Evolutionary conservation across 116 monocot genomes (phyloP).

Genomic region (Thalassia testudinum): DNA sequence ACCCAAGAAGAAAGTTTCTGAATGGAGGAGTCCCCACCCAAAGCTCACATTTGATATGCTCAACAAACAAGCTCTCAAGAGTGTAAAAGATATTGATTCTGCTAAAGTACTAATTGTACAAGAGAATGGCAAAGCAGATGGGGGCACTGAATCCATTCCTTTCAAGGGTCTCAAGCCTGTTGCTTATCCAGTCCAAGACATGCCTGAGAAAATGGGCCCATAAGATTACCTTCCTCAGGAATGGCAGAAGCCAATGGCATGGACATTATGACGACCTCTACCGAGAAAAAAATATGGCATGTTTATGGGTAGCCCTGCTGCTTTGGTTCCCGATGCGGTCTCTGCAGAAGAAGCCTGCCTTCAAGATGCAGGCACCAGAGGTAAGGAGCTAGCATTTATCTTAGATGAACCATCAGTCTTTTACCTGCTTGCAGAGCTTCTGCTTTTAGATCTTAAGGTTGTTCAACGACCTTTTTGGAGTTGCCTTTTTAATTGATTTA

Average conservation of each 20-base stretch:
- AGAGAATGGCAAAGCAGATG: slow-evolving; percentile 2
- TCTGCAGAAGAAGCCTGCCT: slow-evolving; percentile 23
- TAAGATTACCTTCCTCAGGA: slow-evolving; percentile 6
- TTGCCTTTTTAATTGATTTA: too few species aligned
- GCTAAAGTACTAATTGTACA: slow-evolving; percentile 11
- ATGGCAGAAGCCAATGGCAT: slow-evolving; percentile 9
- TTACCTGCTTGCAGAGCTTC: too few species aligned
- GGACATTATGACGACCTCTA: neutral
- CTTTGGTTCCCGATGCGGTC: too few species aligned
- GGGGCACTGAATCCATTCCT: slow-evolving; percentile 1
- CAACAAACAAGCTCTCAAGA: slow-evolving; percentile 26
- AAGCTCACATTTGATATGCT: slow-evolving; percentile 33
- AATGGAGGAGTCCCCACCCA: slow-evolving; percentile 11
- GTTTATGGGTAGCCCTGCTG: neutral
- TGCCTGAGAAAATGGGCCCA: slow-evolving; percentile 7
- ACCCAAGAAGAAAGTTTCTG: slow-evolving; percentile 29
- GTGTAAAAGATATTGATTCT: slow-evolving; percentile 20
- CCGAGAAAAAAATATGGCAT: neutral
- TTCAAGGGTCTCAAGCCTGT: neutral
- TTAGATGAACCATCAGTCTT: too few species aligned
- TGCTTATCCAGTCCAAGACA: slow-evolving; percentile 10
- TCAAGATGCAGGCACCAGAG: slow-evolving; percentile 49
- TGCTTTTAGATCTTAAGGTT: too few species aligned
- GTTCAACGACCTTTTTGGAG: too few species aligned
- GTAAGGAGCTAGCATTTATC: too few species aligned